Conservation (phyloP, 257 asterid genomes). For the Plectranthus barbatus region DNA sequence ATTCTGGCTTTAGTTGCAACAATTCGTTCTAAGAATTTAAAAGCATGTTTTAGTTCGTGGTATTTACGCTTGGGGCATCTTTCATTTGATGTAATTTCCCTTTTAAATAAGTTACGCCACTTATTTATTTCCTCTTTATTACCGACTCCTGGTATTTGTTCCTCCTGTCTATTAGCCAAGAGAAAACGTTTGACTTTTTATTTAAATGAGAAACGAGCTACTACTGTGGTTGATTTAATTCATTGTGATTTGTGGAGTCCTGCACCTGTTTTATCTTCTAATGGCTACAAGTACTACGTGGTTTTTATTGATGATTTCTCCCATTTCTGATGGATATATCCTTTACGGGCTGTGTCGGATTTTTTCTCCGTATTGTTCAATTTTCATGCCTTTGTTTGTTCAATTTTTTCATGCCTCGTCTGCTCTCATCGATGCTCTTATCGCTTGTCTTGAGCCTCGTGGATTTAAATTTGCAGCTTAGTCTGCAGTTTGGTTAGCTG, state of each 20-base stretch:
- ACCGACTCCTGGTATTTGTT: not conserved
- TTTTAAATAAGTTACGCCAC: too few relatives aligned
- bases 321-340: not conserved
- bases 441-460: too few relatives aligned
- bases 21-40: not conserved
- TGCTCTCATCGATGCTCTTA: not conserved
- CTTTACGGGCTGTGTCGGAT: not conserved
- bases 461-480: not conserved
- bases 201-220: too few relatives aligned
- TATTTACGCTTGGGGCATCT: too few relatives aligned
- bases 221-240: too few relatives aligned
- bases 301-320: not conserved
- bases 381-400: not conserved
- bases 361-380: too few relatives aligned
- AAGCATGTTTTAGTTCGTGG: not conserved
- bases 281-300: too few relatives aligned
- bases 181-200: too few relatives aligned
- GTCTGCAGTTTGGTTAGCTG: not conserved
- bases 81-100: not conserved
- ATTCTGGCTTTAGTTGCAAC: not conserved
- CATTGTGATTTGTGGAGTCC: not conserved
- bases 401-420: not conserved
- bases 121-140: too few relatives aligned
- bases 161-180: too few relatives aligned
- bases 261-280: not conserved